Percentiles rank a stretch among this genome's conserved stretches.
phyloP scores from a whole-genome alignment of 208 protist genomes.

The Leishmania major region DNA sequence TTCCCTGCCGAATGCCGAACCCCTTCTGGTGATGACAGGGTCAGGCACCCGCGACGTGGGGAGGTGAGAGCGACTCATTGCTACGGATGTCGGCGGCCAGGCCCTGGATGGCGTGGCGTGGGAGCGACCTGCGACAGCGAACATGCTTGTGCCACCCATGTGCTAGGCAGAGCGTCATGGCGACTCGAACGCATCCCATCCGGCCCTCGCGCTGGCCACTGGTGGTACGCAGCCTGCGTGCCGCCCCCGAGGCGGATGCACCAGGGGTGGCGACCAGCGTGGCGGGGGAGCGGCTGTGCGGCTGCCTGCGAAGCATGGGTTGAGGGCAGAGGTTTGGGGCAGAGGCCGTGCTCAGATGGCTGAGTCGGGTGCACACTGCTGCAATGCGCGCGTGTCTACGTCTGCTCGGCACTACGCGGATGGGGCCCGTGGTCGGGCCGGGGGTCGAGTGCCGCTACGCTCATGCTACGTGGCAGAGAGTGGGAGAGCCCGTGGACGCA shows the following conservation, averaged over 20 bases:
- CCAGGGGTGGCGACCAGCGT: neutral
- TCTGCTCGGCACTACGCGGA: neutral
- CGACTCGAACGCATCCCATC: neutral
- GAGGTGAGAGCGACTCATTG: neutral
- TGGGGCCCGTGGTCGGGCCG: neutral
- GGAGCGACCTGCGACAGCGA: neutral
- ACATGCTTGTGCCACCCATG: neutral
- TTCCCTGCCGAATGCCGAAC: neutral
- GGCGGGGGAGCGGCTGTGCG: neutral
- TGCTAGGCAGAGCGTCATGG: neutral
- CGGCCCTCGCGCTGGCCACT: neutral
- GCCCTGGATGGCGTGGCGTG: neutral
- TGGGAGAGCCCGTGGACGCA: neutral
- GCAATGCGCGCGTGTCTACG: neutral
- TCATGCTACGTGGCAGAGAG: neutral
- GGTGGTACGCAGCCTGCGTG: neutral
- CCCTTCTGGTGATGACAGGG: neutral
- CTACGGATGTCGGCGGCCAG: neutral
- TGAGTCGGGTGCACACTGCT: neutral
- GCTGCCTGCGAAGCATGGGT: neutral
- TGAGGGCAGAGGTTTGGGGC: neutral
- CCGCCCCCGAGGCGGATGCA: neutral
- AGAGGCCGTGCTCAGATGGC: neutral
- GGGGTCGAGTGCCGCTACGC: neutral
- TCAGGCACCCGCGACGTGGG: neutral